Percentiles rank a stretch among this genome's conserved stretches.
These are phyloP conservation scores for Clavispora fructus DNA, from an alignment of 805 yeast species.

Conservation along the genomic window DNA sequence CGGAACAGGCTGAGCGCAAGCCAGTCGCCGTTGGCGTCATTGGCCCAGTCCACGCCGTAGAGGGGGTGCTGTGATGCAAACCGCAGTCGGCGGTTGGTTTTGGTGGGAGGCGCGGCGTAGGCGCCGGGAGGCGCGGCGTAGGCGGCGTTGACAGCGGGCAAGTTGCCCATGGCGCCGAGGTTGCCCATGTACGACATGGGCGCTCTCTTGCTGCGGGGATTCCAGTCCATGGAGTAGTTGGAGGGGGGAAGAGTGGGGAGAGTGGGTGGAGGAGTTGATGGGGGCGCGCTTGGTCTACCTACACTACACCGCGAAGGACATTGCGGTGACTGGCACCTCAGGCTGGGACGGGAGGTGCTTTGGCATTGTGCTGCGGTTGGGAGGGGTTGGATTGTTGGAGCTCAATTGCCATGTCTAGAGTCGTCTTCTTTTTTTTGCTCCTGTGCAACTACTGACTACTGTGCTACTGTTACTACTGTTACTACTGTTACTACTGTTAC, in stretches of 20 bases:
- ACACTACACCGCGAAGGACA: no score
- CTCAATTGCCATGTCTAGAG: no score
- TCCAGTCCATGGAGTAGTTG: not conserved
- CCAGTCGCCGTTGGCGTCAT: conserved; percentile 31
- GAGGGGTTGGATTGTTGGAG: no score
- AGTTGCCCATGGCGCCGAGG: not conserved
- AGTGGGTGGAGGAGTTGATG: not conserved
- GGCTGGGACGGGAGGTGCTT: no score
- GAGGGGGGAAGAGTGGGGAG: not conserved
- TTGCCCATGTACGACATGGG: not conserved
- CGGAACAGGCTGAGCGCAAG: conserved; percentile 73
- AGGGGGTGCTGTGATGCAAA: conserved; percentile 24
- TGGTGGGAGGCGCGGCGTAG: not conserved
- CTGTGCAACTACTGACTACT: no score
- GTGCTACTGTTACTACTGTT: no score
- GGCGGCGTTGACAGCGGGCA: not conserved
- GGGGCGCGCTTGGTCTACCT: not conserved
- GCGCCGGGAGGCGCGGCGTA: not conserved
- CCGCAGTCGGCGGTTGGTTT: not conserved
- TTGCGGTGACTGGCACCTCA: no score
- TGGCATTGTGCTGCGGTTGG: no score
- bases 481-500: no score
- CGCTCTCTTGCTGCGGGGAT: not conserved
- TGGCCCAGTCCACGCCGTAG: conserved; percentile 33
- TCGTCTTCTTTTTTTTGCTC: no score